phyloP scores from a whole-genome alignment of 2,329 filamentous ascomycete genomes.

The Neofusicoccum parvum region DNA sequence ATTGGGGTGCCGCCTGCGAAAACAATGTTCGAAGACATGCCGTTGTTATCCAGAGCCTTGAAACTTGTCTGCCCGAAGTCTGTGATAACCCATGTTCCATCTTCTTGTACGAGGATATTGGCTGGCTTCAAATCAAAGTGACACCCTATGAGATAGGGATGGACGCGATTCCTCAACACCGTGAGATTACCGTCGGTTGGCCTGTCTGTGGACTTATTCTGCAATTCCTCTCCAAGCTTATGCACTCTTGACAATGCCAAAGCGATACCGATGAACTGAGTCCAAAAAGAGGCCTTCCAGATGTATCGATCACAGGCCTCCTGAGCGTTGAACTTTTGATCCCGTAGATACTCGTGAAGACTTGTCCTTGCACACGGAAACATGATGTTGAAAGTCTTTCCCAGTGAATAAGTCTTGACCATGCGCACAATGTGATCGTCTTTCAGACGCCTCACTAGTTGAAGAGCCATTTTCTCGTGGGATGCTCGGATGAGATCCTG shows the following conservation, averaged over 20 bases:
- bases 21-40: slow-evolving; percentile 10
- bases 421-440: slow-evolving; percentile 24
- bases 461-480: not conserved
- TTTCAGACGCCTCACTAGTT: slow-evolving; percentile 10
- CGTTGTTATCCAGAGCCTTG: not conserved
- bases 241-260: slow-evolving; percentile 13
- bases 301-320: not conserved
- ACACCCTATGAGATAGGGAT: slow-evolving; percentile 18
- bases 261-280: slow-evolving; percentile 22
- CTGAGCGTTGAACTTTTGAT: slow-evolving; percentile 2
- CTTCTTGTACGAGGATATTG: slow-evolving; percentile 21
- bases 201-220: not conserved
- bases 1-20: slow-evolving; percentile 13
- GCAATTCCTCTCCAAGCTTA: not conserved
- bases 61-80: slow-evolving; percentile 23
- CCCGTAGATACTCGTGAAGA: slow-evolving; percentile 21
- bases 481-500: not conserved
- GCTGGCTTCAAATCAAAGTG: slow-evolving; percentile 14
- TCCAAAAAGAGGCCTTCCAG: slow-evolving; percentile 14
- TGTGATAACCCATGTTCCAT: slow-evolving; percentile 11
- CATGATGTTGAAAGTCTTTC: slow-evolving; percentile 21
- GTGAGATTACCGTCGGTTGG: not conserved
- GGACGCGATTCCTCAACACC: not conserved
- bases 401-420: slow-evolving; percentile 25
- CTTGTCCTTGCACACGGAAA: slow-evolving; percentile 23